Base-by-base conservation (phyloP, 1,139 yeast species). In the Suhomyces bribrorum region DNA sequence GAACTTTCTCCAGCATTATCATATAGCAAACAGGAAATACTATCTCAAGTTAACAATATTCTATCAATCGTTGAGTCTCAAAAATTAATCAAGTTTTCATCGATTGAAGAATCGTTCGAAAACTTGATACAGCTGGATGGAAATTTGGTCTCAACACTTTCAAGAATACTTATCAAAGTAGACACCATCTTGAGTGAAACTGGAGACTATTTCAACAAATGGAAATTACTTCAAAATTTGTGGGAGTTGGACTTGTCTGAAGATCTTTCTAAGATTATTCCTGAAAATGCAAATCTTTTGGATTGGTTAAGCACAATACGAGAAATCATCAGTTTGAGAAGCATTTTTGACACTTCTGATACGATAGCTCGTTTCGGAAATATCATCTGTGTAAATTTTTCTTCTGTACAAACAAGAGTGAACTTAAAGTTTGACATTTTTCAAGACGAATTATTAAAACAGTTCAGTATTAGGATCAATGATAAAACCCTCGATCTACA, bases 141-240 rank as follows among this genome's bases (percentile, higher is more conserved):
- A 5, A 15, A 14, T 7, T 26, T 40, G 14, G 24, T 33, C 2
- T 11, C 26, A 2, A 20, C 34, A 14, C 32, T 42, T 5, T 31
- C 32, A 1, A 29, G 20, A 13, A 46, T 47, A 3, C 43, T 57
- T 17, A 34, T 14, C 5, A 46, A 42, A 26, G 46, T 69, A 8
- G 63, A 63, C 16, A 8, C 4, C 0, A 37, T 53, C 2, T 45
- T 61, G 26, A 40, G 39, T 0, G 50, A 61, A 8, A 71, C 75
- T 0, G 45, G 53, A 1, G 36, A 18, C 0, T 80, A 77, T 47
- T 56, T 73, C 14, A 46, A 52, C 2, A 61, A 66, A 23, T 87
- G 95, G 95, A 55, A 57, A 7, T 62, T 62, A 22, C 64, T 83
- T 24, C 86, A 82, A 50, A 61, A 72, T 2, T 58, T 85, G 4